Conservation (phyloP, 169 alveolate species). For the Theileria annulata region DNA sequence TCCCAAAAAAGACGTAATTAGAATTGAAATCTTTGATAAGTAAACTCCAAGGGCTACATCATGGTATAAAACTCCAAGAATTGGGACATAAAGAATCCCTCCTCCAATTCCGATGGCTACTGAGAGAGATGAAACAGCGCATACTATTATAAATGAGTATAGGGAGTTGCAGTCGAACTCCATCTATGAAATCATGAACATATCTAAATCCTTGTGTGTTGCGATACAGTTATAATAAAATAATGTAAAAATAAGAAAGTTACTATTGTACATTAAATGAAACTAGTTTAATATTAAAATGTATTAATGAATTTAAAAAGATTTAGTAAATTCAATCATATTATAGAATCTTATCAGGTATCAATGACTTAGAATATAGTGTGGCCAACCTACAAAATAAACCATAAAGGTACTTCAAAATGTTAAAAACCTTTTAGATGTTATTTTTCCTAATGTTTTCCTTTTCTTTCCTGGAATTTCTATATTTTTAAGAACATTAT, state of each 20-base stretch:
- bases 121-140: conserved; percentile 8
- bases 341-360: conserved; percentile 26
- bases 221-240: too few relatives aligned
- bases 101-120: conserved; percentile 35
- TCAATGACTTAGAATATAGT: conserved; percentile 23
- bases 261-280: background rate
- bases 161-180: conserved; percentile 12
- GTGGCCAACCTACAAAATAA: conserved; percentile 24
- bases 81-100: conserved; percentile 32
- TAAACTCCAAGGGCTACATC: conserved; percentile 24
- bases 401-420: background rate
- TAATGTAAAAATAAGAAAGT: background rate
- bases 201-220: too few relatives aligned
- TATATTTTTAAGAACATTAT: background rate
- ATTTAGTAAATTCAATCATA: background rate
- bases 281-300: background rate
- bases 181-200: background rate
- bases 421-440: conserved; percentile 41
- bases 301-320: background rate
- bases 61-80: conserved; percentile 10
- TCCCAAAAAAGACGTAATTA: conserved; percentile 14
- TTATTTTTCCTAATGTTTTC: conserved; percentile 25
- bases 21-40: conserved; percentile 8
- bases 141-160: conserved; percentile 2
- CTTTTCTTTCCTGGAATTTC: conserved; percentile 5